phyloP scores from a whole-genome alignment of 106 monocot genomes.

The Dioscorea alata region DNA sequence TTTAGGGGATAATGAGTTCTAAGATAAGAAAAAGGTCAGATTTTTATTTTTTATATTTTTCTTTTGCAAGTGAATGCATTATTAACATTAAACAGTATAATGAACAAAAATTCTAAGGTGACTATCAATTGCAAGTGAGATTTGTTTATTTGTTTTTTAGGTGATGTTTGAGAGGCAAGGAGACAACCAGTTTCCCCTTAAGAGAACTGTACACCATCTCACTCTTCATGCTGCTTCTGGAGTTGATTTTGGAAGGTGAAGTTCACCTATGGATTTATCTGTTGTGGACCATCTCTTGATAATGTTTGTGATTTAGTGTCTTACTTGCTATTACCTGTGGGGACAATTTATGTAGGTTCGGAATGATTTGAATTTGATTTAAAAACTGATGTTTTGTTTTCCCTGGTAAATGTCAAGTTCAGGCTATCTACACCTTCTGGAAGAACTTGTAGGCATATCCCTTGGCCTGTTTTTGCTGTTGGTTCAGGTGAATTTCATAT shows the following conservation, averaged over 20 bases:
- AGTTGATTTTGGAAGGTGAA: neutral
- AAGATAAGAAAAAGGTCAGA: too few relatives aligned
- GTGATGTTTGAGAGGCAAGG: neutral
- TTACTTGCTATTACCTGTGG: neutral
- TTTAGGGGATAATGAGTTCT: too few relatives aligned
- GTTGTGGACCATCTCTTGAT: neutral
- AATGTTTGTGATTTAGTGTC: neutral
- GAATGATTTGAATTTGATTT: neutral
- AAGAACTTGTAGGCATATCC: constrained; percentile 1
- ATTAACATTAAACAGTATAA: too few relatives aligned
- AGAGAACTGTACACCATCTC: too few relatives aligned
- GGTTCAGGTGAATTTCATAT: constrained; percentile 18
- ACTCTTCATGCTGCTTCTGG: too few relatives aligned
- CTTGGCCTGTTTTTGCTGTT: constrained; percentile 21
- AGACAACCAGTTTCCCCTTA: too few relatives aligned
- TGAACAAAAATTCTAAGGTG: too few relatives aligned
- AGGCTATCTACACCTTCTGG: constrained; percentile 9
- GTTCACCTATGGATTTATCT: neutral
- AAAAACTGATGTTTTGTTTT: neutral
- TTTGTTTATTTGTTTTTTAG: neutral
- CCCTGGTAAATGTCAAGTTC: constrained; percentile 2
- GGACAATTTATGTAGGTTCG: too few relatives aligned
- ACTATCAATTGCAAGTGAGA: too few relatives aligned
- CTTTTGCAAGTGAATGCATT: too few relatives aligned
- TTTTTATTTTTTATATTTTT: too few relatives aligned